These are phyloP conservation scores for Saturnispora dispora DNA, from an alignment of 805 yeast species.

Conservation along the genomic window DNA sequence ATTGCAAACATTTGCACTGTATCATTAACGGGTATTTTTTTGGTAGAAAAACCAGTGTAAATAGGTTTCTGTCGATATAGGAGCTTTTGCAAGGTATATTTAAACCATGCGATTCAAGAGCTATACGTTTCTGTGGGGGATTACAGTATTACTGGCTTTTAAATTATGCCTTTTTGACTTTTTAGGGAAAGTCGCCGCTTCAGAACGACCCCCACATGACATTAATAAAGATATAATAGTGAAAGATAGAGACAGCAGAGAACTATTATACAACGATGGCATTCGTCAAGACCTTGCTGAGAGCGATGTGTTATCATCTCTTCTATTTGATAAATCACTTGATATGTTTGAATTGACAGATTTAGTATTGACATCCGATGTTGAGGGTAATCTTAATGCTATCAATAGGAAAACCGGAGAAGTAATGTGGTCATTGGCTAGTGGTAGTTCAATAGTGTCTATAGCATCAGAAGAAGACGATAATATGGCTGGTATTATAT, in stretches of 20 bases:
- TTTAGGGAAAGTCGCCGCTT: neutral
- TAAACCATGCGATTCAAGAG: neutral
- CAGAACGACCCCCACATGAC: neutral
- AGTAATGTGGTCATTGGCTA: constrained; percentile 64
- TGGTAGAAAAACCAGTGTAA: neutral
- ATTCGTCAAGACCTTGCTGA: neutral
- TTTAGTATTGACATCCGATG: constrained; percentile 61
- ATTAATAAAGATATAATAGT: neutral
- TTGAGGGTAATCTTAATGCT: constrained; percentile 84
- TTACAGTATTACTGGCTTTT: neutral
- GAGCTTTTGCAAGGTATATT: neutral
- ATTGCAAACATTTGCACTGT: neutral
- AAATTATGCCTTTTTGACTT: neutral
- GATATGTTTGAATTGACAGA: constrained; percentile 34
- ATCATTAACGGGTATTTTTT: neutral
- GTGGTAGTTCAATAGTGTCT: constrained; percentile 52
- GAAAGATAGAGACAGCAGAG: neutral
- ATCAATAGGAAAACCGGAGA: constrained; percentile 67
- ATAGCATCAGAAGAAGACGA: constrained; percentile 16
- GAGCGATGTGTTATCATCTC: neutral
- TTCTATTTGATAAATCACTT: constrained; percentile 8
- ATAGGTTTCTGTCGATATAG: neutral
- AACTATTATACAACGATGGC: constrained; percentile 3
- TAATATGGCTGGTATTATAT: neutral
- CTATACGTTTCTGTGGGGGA: neutral